Conservation (phyloP, 2,329 filamentous ascomycete species). For the Blumeriella jaapii region DNA sequence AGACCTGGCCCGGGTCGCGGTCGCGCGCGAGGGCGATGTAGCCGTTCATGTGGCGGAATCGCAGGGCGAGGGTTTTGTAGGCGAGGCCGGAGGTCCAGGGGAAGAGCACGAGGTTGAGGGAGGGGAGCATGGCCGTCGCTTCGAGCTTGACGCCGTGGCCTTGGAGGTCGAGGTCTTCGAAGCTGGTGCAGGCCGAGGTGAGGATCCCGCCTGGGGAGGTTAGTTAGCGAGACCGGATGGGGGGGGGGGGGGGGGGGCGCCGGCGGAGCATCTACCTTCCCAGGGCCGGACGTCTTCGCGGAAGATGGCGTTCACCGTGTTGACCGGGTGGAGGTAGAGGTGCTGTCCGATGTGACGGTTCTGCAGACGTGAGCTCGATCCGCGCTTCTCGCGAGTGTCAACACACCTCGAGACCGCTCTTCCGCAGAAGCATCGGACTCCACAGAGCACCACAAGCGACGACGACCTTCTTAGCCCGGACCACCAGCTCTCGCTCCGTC, state of each 20-base stretch:
- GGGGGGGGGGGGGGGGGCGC: neutral
- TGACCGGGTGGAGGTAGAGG: slow-evolving; percentile 69
- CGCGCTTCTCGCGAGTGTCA: too few species aligned
- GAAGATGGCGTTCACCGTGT: slow-evolving; percentile 48
- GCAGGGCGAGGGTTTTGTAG: slow-evolving; percentile 59
- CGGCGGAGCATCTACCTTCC: slow-evolving; percentile 32
- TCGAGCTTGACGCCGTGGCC: slow-evolving; percentile 81
- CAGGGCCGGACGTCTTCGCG: slow-evolving; percentile 59
- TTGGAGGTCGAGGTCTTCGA: slow-evolving; percentile 68
- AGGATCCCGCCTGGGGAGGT: slow-evolving; percentile 48
- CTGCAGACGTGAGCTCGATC: too few species aligned
- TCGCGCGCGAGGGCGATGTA: slow-evolving; percentile 70
- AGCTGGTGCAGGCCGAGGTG: slow-evolving; percentile 64
- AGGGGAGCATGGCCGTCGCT: slow-evolving; percentile 60
- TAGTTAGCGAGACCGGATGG: slow-evolving; percentile 1
- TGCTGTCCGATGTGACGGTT: slow-evolving; percentile 76
- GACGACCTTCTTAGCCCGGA: slow-evolving; percentile 73
- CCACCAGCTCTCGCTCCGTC: slow-evolving; percentile 47
- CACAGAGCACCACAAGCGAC: slow-evolving; percentile 67
- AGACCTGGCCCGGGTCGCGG: slow-evolving; percentile 62
- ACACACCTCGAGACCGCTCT: slow-evolving; percentile 59
- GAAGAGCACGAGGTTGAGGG: slow-evolving; percentile 47
- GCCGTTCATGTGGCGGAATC: slow-evolving; percentile 55
- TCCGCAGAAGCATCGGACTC: slow-evolving; percentile 63
- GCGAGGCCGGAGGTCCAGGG: slow-evolving; percentile 59